These are phyloP conservation scores for Rhodotorula diobovata DNA, from an alignment of 768 basidiomycete genomes.

Conservation along the genomic window DNA sequence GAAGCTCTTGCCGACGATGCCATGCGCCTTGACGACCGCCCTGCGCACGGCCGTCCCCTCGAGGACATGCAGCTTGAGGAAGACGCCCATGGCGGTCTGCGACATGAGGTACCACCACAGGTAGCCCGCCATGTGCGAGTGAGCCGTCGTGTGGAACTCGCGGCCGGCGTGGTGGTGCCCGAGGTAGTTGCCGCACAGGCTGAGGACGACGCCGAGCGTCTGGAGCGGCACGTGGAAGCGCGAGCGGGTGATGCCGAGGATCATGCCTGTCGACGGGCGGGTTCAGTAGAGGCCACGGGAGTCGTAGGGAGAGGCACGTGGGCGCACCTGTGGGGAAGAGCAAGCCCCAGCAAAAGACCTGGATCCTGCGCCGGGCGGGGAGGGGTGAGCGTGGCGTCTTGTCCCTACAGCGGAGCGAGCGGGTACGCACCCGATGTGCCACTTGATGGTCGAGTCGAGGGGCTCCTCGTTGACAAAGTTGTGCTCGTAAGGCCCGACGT, in stretches of 20 bases:
- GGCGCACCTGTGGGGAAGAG: conserved; percentile 65
- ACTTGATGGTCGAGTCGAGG: conserved; percentile 71
- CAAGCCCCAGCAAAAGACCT: conserved; percentile 75
- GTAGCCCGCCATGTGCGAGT: conserved; percentile 65
- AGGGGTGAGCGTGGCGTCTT: neutral
- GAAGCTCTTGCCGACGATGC: conserved; percentile 74
- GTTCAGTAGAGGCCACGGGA: too few species aligned
- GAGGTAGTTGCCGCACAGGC: conserved; percentile 63
- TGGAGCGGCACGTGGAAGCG: conserved; percentile 89
- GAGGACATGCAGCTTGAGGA: conserved; percentile 86
- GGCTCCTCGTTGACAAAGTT: conserved; percentile 48
- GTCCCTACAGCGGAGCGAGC: neutral
- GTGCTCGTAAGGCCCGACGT: conserved; percentile 24
- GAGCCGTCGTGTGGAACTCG: conserved; percentile 66
- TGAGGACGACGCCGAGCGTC: conserved; percentile 56
- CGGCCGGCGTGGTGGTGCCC: conserved; percentile 84
- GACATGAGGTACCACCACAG: conserved; percentile 51
- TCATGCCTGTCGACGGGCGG: conserved; percentile 44
- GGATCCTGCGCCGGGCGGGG: conserved; percentile 49
- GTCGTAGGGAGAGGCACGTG: too few species aligned
- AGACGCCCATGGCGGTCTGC: conserved; percentile 72
- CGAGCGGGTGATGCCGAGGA: conserved; percentile 55
- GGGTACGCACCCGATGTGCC: conserved; percentile 59
- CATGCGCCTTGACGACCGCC: conserved; percentile 65
- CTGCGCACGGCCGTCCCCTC: conserved; percentile 65